Evolutionary conservation across 2,329 filamentous ascomycete genomes (phyloP), one percentile per base, ranked within the genome.

Genomic region (Nigrograna mackinnonii): DNA sequence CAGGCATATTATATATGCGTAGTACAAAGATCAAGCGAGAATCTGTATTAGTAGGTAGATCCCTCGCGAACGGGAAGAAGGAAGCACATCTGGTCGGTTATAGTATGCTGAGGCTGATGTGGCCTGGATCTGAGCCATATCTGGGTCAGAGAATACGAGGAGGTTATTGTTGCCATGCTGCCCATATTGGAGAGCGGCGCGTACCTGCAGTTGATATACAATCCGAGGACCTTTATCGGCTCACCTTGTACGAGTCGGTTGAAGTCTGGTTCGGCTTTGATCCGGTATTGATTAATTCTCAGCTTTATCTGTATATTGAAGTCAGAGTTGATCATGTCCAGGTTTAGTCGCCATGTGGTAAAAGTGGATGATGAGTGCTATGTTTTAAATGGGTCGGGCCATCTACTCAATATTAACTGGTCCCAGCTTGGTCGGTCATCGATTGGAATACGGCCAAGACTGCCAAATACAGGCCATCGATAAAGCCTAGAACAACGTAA

Each of bases 201-300:
- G 34, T 36, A 36, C 34, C 34, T 36, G 34, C 34, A 36, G 34
- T 12, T 12, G 6, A 12, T 13, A 20, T 17, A 36, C 34, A 14
- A 19, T 13, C 22, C 19, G 16, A 19, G 11, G 11, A 36, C 7
- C 17, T 6, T 11, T n/a, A 20, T 12, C 14, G 7, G n/a, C 16
- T 21, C 19, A 22, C 11, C 16, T 7, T 36, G 34, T 13, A 16
- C 16, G 11, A 36, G 13, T 36, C 7, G 11, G n/a, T 13, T 11
- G 14, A 7, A 36, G 13, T 35, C 11, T 35, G 38, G 38, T 35
- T 41, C 38, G 38, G 38, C 31, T 41, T 13, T 30, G 30, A 24
- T 35, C 38, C 38, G 38, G 31, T 19, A 41, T 35, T 39, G 37
- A 16, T 33, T 28, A 11, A 28, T 28, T 28, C 14, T 11, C 3